These are phyloP conservation scores for Neonectria sp. DNA, from an alignment of 2,329 filamentous ascomycete species.

Conservation along the genomic window DNA sequence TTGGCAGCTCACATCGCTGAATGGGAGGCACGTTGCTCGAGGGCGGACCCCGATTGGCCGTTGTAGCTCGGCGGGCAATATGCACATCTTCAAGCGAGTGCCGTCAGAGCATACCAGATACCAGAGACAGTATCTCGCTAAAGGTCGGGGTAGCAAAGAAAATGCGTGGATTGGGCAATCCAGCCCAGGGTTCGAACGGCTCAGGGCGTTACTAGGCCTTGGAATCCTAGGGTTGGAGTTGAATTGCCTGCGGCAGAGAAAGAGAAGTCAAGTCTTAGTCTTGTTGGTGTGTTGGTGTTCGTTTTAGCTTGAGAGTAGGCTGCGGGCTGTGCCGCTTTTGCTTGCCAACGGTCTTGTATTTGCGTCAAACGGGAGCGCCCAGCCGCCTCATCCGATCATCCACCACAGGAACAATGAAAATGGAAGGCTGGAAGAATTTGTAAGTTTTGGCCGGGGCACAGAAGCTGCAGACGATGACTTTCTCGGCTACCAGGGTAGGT, in stretches of 20 bases:
- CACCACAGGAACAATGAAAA: conserved; percentile 6
- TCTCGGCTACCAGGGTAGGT: conserved; percentile 18
- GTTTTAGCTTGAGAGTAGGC: conserved; percentile 33
- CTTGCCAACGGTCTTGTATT: conserved; percentile 6
- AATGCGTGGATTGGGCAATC: conserved; percentile 38
- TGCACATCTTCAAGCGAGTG: conserved; percentile 37
- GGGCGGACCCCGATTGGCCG: conserved; percentile 41
- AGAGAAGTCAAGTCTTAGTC: conserved; percentile 22
- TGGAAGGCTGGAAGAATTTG: conserved; percentile 13
- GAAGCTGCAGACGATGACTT: conserved; percentile 18
- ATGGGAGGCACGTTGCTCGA: conserved; percentile 46
- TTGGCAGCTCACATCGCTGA: conserved; percentile 34
- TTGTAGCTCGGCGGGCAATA: conserved; percentile 29
- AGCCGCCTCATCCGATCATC: conserved; percentile 9
- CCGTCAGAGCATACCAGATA: conserved; percentile 27
- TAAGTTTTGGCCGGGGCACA: conserved; percentile 18
- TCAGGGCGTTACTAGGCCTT: conserved; percentile 20
- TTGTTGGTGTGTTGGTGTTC: conserved; percentile 28
- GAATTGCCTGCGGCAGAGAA: conserved; percentile 28
- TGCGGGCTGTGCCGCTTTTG: conserved; percentile 41
- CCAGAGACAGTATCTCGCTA: conserved; percentile 40
- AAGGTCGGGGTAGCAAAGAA: conserved; percentile 44
- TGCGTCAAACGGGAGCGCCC: neutral
- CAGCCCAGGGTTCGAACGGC: conserved; percentile 4
- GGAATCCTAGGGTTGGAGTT: conserved; percentile 3